Evolutionary conservation across 768 basidiomycete genomes (phyloP).

Genomic region (Leccinum obscurum): DNA sequence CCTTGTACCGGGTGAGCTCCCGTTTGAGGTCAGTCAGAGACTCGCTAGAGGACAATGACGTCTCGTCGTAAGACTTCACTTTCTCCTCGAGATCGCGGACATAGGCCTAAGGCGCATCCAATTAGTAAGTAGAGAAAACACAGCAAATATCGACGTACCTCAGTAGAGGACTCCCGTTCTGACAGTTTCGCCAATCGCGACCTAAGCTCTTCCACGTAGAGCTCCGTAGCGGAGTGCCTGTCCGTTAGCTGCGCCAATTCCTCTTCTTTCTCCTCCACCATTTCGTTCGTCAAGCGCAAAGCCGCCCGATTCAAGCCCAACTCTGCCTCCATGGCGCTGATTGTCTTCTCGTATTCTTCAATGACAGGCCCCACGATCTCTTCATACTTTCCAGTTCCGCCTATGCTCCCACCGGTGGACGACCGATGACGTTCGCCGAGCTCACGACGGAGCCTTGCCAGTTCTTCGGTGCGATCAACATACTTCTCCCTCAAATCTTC

Average conservation of each 20-base stretch:
- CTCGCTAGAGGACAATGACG: constrained; percentile 70
- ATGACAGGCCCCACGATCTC: constrained; percentile 97
- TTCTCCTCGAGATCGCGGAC: constrained; percentile 92
- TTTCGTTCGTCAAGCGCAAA: constrained; percentile 85
- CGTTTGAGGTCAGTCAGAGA: constrained; percentile 81
- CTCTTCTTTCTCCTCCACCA: constrained; percentile 90
- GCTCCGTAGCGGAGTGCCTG: constrained; percentile 74
- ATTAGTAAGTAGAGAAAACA: constrained; percentile 3
- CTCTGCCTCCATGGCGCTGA: constrained; percentile 92
- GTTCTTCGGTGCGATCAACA: constrained; percentile 86
- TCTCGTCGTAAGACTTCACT: constrained; percentile 83
- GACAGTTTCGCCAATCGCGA: constrained; percentile 75
- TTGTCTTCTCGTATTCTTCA: constrained; percentile 98
- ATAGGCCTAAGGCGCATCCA: constrained; percentile 63
- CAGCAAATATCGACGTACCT: constrained; percentile 50
- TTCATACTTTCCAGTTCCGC: constrained; percentile 78
- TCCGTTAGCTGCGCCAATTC: constrained; percentile 66
- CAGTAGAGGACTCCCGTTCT: constrained; percentile 89
- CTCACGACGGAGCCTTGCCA: constrained; percentile 76
- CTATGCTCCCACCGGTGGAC: constrained; percentile 57
- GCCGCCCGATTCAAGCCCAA: constrained; percentile 85
- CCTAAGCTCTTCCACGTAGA: constrained; percentile 86
- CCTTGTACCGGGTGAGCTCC: constrained; percentile 77
- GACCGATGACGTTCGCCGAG: constrained; percentile 71
- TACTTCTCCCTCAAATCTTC: constrained; percentile 82